phyloP scores from a whole-genome alignment of 2,329 filamentous ascomycete genomes.

The Neopestalotiopsis rosae region DNA sequence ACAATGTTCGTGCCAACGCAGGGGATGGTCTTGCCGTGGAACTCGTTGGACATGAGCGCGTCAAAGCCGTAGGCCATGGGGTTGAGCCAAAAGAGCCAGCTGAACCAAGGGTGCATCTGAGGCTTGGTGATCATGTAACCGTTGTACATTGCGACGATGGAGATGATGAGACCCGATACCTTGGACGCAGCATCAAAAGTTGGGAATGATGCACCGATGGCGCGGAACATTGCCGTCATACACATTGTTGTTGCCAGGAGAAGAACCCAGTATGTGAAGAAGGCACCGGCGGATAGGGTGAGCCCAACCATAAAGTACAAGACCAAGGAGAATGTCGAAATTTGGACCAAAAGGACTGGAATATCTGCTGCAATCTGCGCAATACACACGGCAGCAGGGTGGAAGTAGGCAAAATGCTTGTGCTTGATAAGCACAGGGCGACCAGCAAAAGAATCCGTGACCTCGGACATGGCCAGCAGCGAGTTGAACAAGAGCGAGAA shows the following conservation, averaged over 20 bases:
- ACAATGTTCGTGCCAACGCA: conserved; percentile 57
- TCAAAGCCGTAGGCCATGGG: conserved; percentile 75
- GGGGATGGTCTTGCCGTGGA: conserved; percentile 59
- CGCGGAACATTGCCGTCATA: conserved; percentile 64
- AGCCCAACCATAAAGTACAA: conserved; percentile 70
- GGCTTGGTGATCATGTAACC: conserved; percentile 68
- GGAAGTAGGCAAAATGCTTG: conserved; percentile 61
- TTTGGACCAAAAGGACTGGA: conserved; percentile 62
- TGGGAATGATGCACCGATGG: conserved; percentile 58
- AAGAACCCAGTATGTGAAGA: conserved; percentile 67
- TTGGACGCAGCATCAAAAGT: conserved; percentile 67
- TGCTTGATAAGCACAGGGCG: conserved; percentile 65
- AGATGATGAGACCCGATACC: conserved; percentile 54
- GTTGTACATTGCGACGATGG: conserved; percentile 41
- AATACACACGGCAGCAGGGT: conserved; percentile 64
- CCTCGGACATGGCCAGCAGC: conserved; percentile 69
- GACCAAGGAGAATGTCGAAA: conserved; percentile 61
- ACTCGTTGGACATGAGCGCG: conserved; percentile 73
- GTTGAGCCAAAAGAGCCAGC: conserved; percentile 69
- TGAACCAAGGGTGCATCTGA: conserved; percentile 68
- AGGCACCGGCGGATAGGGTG: conserved; percentile 53
- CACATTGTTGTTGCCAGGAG: conserved; percentile 57
- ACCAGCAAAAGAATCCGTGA: conserved; percentile 65
- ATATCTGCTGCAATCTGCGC: conserved; percentile 61
- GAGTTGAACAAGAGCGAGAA: conserved; percentile 67